Conservation (phyloP, 148 eudicot species). For the Fagopyrum tataricum region DNA sequence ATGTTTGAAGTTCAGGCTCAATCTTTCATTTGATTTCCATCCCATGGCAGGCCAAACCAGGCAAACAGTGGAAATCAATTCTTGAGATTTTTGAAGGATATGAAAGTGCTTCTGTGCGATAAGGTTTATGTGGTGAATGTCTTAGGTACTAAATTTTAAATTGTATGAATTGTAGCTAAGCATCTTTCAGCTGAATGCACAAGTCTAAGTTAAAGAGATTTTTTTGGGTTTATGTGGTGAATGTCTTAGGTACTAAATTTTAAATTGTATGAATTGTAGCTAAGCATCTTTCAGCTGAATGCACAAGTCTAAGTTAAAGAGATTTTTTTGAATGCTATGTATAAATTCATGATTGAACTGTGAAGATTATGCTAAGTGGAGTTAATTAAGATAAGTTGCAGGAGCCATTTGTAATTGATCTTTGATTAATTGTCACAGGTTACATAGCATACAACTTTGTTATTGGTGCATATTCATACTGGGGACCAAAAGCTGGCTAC, state of each 20-base stretch:
- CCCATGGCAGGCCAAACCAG: constrained; percentile 31
- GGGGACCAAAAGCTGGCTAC: constrained; percentile 99
- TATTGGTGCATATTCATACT: constrained; percentile 95
- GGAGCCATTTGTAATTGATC: background rate
- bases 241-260: constrained; percentile 69
- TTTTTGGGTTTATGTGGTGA: constrained; percentile 37
- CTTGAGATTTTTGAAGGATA: constrained; percentile 47
- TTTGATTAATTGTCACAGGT: constrained; percentile 36
- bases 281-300: constrained; percentile 7
- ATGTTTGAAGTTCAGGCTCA: constrained; percentile 2
- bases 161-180: constrained; percentile 4
- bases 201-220: background rate
- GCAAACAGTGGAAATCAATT: constrained; percentile 22
- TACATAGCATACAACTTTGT: constrained; percentile 91
- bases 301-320: background rate
- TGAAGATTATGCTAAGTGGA: background rate
- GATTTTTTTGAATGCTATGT: background rate
- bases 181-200: constrained; percentile 4
- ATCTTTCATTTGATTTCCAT: constrained; percentile 13
- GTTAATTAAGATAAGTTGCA: background rate
- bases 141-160: constrained; percentile 54
- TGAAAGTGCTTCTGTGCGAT: constrained; percentile 59
- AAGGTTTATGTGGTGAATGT: constrained; percentile 72
- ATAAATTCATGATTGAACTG: background rate
- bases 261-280: constrained; percentile 9